phyloP scores from a whole-genome alignment of 1,139 yeast genomes.

The Wickerhamomyces sp. region DNA sequence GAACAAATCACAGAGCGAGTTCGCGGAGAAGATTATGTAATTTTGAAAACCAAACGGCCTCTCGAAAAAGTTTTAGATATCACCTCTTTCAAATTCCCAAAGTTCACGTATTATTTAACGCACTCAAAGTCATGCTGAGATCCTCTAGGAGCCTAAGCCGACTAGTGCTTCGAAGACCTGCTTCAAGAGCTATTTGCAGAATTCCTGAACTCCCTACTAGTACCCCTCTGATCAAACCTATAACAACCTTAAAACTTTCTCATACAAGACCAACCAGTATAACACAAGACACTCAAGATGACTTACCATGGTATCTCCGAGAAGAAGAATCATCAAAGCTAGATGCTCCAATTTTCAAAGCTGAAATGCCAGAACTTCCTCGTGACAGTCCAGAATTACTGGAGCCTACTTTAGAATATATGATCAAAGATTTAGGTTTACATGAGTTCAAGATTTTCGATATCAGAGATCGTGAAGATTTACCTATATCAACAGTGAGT shows the following conservation, averaged over 20 bases:
- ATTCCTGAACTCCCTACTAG: not conserved
- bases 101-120: no score
- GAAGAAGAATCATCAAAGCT: constrained; percentile 41
- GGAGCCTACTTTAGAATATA: constrained; percentile 37
- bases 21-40: not conserved
- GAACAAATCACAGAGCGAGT: not conserved
- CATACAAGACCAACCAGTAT: not conserved
- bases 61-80: not conserved
- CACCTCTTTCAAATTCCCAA: not conserved
- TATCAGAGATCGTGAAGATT: constrained; percentile 40
- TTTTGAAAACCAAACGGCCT: not conserved
- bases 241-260: not conserved
- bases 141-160: no score
- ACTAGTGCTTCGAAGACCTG: no score
- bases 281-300: constrained; percentile 8
- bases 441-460: constrained; percentile 58
- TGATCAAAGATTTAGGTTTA: constrained; percentile 62
- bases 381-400: constrained; percentile 48
- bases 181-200: no score
- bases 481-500: constrained; percentile 37
- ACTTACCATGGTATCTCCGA: constrained; percentile 60
- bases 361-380: constrained; percentile 50
- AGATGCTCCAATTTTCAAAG: constrained; percentile 28
- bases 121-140: no score
- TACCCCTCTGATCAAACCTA: not conserved